Base-by-base conservation (phyloP, 2,329 filamentous ascomycete species). In the Lachnellula willkommii region DNA sequence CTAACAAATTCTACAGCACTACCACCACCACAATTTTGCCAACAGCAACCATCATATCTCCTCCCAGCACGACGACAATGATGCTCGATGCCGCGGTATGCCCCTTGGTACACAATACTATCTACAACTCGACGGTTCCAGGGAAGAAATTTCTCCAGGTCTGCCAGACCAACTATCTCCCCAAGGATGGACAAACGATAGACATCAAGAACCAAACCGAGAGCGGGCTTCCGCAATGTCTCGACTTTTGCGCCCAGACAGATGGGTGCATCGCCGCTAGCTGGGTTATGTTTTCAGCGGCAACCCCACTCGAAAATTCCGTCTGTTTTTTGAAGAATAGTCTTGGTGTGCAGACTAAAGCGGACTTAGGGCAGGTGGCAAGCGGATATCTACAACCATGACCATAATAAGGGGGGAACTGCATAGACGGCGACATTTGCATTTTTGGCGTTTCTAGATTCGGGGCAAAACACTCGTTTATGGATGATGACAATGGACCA, bases 281-380 rank as follows among this genome's bases (percentile, higher is more conserved):
- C 12, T 65, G 62, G 63, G 56, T 63, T 22, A 59, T 63, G n/a
- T 64, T 64, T 37, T 61, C 59, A 4, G 47, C 57, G 1, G 46
- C 42, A 1, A 45, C 36, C 5, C 62, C 63, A 5, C 24, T 37
- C 20, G 55, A 54, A 15, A 65, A 65, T 37, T 61, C 55, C 12
- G 50, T 56, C 8, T 65, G 63, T 42, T 65, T 57, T 47, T 56
- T 65, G 24, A 65, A 65, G 43, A 60, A 50, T n/a, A 42, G 28
- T 11, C 15, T 47, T 12, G 56, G 56, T 15, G 22, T 37, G 14
- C 32, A 26, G 9, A 37, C 46, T 3, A 14, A 9, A 12, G 47
- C 24, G 5, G 24, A 47, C 14, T n/a, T 32, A 28, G 45, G 22
- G 12, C 45, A 47, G 14, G 45, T 47, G 28, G 45, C 45, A 5